Evolutionary conservation across 106 monocot species (phyloP).

Genomic region (Chionographis japonica): DNA sequence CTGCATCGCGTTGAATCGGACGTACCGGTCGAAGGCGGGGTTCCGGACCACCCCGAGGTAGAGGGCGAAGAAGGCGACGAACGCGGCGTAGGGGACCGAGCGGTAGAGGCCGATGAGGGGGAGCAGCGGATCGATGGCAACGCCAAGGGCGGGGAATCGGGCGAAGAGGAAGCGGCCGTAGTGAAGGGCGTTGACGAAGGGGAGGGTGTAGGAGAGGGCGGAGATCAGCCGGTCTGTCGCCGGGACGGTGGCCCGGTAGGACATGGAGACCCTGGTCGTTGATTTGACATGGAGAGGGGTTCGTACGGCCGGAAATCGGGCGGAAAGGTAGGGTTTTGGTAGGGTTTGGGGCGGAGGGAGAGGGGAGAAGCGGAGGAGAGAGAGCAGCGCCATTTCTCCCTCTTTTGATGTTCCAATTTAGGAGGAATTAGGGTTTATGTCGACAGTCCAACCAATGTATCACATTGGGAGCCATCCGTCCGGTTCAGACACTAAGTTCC

Average conservation of each 20-base stretch:
- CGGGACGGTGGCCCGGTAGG: slow-evolving; percentile 35
- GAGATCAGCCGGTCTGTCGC: slow-evolving; percentile 63
- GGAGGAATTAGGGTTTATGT: no score
- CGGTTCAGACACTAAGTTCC: no score
- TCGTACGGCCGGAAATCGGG: no score
- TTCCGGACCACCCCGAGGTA: slow-evolving; percentile 80
- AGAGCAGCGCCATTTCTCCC: slow-evolving; percentile 32
- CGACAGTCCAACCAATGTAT: no score
- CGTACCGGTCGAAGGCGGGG: slow-evolving; percentile 53
- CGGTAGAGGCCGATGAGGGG: slow-evolving; percentile 56
- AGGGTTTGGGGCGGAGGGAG: slow-evolving; percentile 13
- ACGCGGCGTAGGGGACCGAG: slow-evolving; percentile 58
- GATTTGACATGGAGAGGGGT: not conserved
- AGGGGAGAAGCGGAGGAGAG: slow-evolving; percentile 46
- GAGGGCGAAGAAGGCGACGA: slow-evolving; percentile 84
- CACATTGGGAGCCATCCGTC: no score
- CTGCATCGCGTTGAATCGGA: slow-evolving; percentile 84
- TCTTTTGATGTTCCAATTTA: not conserved
- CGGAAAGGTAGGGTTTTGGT: no score
- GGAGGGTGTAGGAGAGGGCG: slow-evolving; percentile 64
- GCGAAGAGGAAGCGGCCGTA: slow-evolving; percentile 77
- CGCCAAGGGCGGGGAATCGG: slow-evolving; percentile 38
- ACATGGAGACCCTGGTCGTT: slow-evolving; percentile 10
- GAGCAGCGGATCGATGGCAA: slow-evolving; percentile 54
- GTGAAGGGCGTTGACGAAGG: slow-evolving; percentile 78